Base-by-base conservation (phyloP, 2,329 filamentous ascomycete species). In the Fusarium veterinarium region DNA sequence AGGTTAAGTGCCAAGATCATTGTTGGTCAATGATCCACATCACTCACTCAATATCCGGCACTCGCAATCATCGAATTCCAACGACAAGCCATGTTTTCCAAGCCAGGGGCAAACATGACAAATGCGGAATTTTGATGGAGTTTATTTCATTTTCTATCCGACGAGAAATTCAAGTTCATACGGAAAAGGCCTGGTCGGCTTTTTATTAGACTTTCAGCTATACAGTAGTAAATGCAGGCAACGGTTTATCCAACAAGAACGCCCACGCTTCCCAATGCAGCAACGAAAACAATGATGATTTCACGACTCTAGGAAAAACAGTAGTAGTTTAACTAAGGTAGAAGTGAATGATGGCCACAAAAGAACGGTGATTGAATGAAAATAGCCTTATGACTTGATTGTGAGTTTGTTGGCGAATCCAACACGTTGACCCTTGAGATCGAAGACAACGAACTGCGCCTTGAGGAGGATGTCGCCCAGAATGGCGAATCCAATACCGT, bases 401-500 rank as follows among this genome's bases (percentile, higher is more conserved):
- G 74, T 74, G 14, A 65, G 45, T 77, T 84, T 84, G 49, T 82
- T 84, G 14, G 83, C 83, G 49, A 84, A 83, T 4, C 83, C 83
- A 8, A 84, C 76, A 31, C 67, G 48, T 2, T 71, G 73, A 6
- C 73, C 71, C 12, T 78, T 76, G 7, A 81, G 76, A 42, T 84
- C 78, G 60, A 84, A 84, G 8, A 84, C 81, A n/a, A 84, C 77
- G 77, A 83, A 82, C 72, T 87, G 80, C 52, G 84, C 79, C 77
- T 87, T 81, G 72, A 87, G 71, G 61, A 85, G 79, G 38, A 84
- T 78, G 67, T 85, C 75, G 6, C 84, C 79, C 40, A 86, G 64
- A 60, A 87, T 79, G 37, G 82, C 66, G 69, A 86, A 78, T 11
- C 82, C 73, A 40, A 83, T 70, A 25, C 80, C 72, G 30, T 80